Conservation (phyloP, 495 filamentous ascomycete genomes). For the Podospora australis region DNA sequence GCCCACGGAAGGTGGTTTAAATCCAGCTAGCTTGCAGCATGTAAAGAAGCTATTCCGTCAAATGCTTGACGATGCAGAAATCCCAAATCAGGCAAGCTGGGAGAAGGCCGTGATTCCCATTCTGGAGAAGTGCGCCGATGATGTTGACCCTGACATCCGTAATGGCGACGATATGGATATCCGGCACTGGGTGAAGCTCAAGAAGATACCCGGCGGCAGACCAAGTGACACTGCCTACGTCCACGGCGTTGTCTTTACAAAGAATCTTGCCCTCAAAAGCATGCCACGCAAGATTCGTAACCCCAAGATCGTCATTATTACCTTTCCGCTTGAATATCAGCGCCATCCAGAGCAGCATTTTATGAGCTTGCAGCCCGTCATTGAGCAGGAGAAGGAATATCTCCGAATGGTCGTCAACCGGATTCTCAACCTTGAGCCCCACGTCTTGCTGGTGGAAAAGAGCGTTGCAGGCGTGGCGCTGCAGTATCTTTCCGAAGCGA, state of each 20-base stretch:
- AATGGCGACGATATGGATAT: conserved; percentile 93
- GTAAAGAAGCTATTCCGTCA: conserved; percentile 79
- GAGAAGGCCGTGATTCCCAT: conserved; percentile 89
- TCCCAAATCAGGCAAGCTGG: conserved; percentile 71
- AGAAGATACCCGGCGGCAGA: conserved; percentile 84
- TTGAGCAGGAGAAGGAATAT: conserved; percentile 94
- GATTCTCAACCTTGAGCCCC: conserved; percentile 79
- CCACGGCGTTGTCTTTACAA: conserved; percentile 92
- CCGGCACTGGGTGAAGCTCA: conserved; percentile 96
- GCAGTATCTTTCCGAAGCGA: conserved; percentile 76
- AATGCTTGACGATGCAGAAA: conserved; percentile 66
- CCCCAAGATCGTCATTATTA: conserved; percentile 86
- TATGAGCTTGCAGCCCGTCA: conserved; percentile 96
- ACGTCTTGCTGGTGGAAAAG: conserved; percentile 79
- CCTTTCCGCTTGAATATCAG: conserved; percentile 94
- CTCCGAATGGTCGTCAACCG: conserved; percentile 85
- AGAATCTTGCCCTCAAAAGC: conserved; percentile 90
- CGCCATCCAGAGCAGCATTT: conserved; percentile 87
- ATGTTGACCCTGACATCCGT: conserved; percentile 88
- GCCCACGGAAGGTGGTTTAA: conserved; percentile 72
- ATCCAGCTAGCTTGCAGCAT: conserved; percentile 79
- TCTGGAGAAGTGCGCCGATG: conserved; percentile 83
- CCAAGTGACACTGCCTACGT: conserved; percentile 92
- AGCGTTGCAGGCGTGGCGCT: conserved; percentile 87
- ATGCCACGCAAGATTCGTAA: conserved; percentile 83